Evolutionary conservation across 75 land plant species (phyloP).

Genomic region (Ceratopteris richardii): DNA sequence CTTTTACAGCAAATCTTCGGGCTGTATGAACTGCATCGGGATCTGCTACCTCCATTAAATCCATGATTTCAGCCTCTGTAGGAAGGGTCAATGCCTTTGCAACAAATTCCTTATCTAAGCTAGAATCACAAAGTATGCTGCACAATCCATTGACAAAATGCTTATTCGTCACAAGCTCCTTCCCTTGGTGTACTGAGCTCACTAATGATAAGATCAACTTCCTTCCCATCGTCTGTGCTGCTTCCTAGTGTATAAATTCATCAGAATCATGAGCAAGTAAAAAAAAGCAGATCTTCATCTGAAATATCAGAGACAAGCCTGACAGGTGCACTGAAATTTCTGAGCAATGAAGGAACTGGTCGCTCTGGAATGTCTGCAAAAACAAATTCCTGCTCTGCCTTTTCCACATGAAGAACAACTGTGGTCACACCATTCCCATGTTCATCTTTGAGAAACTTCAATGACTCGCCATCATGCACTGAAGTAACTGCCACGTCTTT

Average conservation of each 20-base stretch:
- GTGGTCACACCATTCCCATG: slow-evolving; percentile 38
- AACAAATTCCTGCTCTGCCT: slow-evolving; percentile 93
- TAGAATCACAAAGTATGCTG: slow-evolving; percentile 50
- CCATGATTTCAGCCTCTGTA: slow-evolving; percentile 90
- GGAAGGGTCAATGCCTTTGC: slow-evolving; percentile 85
- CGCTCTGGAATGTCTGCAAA: slow-evolving; percentile 58
- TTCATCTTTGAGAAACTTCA: slow-evolving; percentile 25
- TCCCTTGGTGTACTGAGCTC: slow-evolving; percentile 47
- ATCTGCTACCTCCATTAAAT: slow-evolving; percentile 88
- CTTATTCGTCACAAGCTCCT: slow-evolving; percentile 42
- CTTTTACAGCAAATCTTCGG: slow-evolving; percentile 60
- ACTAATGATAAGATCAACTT: slow-evolving; percentile 74
- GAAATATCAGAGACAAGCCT: slow-evolving; percentile 77
- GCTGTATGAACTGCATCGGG: slow-evolving; percentile 96
- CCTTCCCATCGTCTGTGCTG: slow-evolving; percentile 81
- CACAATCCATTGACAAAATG: slow-evolving; percentile 63
- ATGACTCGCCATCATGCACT: slow-evolving; percentile 47
- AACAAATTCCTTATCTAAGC: slow-evolving; percentile 85
- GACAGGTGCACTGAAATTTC: slow-evolving; percentile 85
- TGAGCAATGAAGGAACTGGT: slow-evolving; percentile 76
- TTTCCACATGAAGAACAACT: slow-evolving; percentile 63
- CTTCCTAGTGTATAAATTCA: slow-evolving; percentile 94
- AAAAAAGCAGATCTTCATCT: slow-evolving; percentile 72
- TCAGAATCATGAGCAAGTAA: slow-evolving; percentile 92
- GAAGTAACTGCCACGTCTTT: slow-evolving; percentile 61